phyloP scores from a whole-genome alignment of 306 rosid species.

The Vigna unguiculata region DNA sequence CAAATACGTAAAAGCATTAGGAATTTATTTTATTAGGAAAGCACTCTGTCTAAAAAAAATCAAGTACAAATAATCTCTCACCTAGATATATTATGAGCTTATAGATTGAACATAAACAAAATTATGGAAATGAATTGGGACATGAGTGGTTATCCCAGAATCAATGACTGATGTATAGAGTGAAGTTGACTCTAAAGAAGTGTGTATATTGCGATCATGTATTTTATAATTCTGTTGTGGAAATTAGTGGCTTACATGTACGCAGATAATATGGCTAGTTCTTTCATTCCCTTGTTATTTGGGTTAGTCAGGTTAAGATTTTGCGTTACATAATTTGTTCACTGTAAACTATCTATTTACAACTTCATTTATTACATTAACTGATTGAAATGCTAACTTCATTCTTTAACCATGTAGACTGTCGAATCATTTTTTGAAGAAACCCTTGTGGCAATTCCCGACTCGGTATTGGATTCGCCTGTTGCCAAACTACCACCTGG shows the following conservation, averaged over 20 bases:
- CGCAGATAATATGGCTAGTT: background rate
- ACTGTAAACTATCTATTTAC: constrained; percentile 2
- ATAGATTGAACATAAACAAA: background rate
- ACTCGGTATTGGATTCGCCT: constrained; percentile 76
- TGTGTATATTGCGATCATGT: background rate
- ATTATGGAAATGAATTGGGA: background rate
- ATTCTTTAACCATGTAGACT: constrained; percentile 66
- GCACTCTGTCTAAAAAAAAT: no score
- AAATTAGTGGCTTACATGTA: constrained; percentile 5
- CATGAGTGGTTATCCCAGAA: background rate
- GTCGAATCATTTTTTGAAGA: constrained; percentile 86
- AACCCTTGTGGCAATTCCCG: constrained; percentile 85
- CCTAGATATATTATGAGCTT: no score
- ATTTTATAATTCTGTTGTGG: background rate
- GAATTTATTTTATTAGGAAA: no score
- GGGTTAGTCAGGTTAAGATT: constrained; percentile 13
- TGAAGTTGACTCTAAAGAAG: constrained; percentile 24
- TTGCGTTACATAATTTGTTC: constrained; percentile 22
- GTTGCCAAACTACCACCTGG: constrained; percentile 55
- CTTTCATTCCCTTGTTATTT: constrained; percentile 27
- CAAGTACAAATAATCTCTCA: no score
- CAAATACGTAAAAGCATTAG: no score
- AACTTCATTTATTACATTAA: constrained; percentile 19
- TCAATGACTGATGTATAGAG: background rate
- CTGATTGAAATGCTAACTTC: constrained; percentile 43